Evolutionary conservation across 1,284 basidiomycete species (phyloP).

Genomic region (Acaromyces ingoldii): DNA sequence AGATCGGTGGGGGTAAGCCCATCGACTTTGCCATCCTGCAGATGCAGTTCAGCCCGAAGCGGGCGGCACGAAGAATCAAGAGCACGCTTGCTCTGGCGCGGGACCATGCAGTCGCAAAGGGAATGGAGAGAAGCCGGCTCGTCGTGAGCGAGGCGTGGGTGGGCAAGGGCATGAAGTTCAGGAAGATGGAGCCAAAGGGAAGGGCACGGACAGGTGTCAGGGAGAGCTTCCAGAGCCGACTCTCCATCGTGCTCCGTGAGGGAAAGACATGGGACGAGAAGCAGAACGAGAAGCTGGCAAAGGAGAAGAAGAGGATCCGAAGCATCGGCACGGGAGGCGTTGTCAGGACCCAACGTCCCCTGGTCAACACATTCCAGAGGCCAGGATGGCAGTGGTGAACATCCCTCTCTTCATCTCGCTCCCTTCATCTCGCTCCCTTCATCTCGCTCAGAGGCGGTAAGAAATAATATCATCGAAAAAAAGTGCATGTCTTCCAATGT

Average conservation of each 20-base stretch:
- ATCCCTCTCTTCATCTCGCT: too few species aligned
- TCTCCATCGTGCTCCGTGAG: conserved; percentile 75
- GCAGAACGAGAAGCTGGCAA: conserved; percentile 61
- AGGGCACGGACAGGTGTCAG: conserved; percentile 75
- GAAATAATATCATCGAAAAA: too few species aligned
- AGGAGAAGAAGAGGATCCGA: conserved; percentile 69
- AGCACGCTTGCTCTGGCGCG: conserved; percentile 81
- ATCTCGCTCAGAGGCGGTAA: too few species aligned
- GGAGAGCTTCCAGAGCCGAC: conserved; percentile 68
- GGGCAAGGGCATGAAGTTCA: conserved; percentile 69
- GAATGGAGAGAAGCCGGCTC: conserved; percentile 67
- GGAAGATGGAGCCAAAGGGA: conserved; percentile 77
- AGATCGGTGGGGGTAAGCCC: conserved; percentile 61
- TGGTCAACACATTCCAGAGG: conserved; percentile 44
- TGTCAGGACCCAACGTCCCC: conserved; percentile 23
- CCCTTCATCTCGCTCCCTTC: too few species aligned
- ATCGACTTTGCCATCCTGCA: conserved; percentile 86
- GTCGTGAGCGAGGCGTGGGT: conserved; percentile 91
- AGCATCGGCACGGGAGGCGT: conserved; percentile 62
- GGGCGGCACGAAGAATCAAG: conserved; percentile 76
- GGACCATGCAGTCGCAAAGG: conserved; percentile 80
- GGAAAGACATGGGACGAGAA: conserved; percentile 74
- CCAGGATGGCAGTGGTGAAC: conserved; percentile 43
- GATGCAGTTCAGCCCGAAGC: conserved; percentile 90
- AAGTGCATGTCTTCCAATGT: too few species aligned